A percentile compares a stretch with the other conserved stretches of the same genome.
phyloP scores from a whole-genome alignment of 768 basidiomycete species.

The Psilocybe azurescens region DNA sequence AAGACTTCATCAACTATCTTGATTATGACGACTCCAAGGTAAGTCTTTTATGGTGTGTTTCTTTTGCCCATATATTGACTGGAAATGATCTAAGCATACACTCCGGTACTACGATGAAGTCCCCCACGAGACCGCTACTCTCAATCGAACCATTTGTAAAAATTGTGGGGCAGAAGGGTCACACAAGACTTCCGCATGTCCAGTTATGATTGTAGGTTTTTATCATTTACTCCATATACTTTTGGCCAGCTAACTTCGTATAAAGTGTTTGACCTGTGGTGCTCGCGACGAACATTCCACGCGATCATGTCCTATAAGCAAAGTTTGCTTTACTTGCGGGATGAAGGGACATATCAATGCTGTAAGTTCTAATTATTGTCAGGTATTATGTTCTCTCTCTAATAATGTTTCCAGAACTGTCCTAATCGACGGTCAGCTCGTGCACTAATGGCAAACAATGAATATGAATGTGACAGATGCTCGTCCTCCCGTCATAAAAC shows the following conservation, averaged over 20 bases:
- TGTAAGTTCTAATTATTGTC: constrained; percentile 39
- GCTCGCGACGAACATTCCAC: constrained; percentile 81
- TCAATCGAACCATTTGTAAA: constrained; percentile 68
- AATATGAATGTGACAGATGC: constrained; percentile 71
- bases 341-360: constrained; percentile 84
- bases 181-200: constrained; percentile 71
- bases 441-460: constrained; percentile 29
- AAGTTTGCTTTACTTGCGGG: constrained; percentile 79
- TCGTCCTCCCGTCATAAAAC: constrained; percentile 65
- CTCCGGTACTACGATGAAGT: constrained; percentile 70
- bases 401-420: constrained; percentile 56
- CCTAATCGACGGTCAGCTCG: constrained; percentile 58
- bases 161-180: constrained; percentile 77
- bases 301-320: constrained; percentile 79
- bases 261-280: constrained; percentile 81
- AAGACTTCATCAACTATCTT: constrained; percentile 78
- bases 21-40: constrained; percentile 74
- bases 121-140: constrained; percentile 43
- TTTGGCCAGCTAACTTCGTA: constrained; percentile 1
- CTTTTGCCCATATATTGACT: constrained; percentile 2
- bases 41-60: constrained; percentile 17
- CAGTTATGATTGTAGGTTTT: constrained; percentile 68
- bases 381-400: not conserved
- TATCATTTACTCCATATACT: not conserved
- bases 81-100: constrained; percentile 43